Conservation (phyloP, 75 land plant genomes). For the Picea sitchensis region DNA sequence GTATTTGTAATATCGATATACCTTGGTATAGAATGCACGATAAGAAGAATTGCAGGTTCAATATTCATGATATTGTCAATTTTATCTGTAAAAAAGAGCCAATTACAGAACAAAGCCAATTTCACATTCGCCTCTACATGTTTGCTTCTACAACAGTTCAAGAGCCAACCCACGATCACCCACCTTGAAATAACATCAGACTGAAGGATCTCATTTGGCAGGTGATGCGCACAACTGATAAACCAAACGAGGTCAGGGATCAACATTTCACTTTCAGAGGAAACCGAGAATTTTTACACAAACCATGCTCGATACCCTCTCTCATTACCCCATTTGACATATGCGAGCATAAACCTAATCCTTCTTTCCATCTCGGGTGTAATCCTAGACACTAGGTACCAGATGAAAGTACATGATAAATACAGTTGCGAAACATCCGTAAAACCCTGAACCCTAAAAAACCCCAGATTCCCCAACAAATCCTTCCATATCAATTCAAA, state of each 20-base stretch:
- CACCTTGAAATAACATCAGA: conserved; percentile 84
- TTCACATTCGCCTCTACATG: conserved; percentile 75
- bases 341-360: conserved; percentile 78
- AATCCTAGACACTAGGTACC: conserved; percentile 65
- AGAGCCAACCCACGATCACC: conserved; percentile 97
- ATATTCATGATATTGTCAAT: conserved; percentile 90
- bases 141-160: conserved; percentile 68
- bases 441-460: conserved; percentile 59
- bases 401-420: conserved; percentile 46
- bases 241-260: conserved; percentile 80
- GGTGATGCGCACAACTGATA: conserved; percentile 89
- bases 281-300: conserved; percentile 55
- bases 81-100: conserved; percentile 82
- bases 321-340: conserved; percentile 83
- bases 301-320: conserved; percentile 89
- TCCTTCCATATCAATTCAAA: conserved; percentile 78
- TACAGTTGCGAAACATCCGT: conserved; percentile 70
- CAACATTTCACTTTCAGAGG: conserved; percentile 70
- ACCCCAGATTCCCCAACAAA: conserved; percentile 60
- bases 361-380: conserved; percentile 89
- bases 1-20: conserved; percentile 69
- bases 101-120: conserved; percentile 92
- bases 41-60: conserved; percentile 88
- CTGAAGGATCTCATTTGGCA: conserved; percentile 80
- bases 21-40: conserved; percentile 79